Percentiles rank a stretch among this genome's conserved stretches.
phyloP scores from a whole-genome alignment of 192 early-diverging fungal genomes.

The Linnemannia exigua region DNA sequence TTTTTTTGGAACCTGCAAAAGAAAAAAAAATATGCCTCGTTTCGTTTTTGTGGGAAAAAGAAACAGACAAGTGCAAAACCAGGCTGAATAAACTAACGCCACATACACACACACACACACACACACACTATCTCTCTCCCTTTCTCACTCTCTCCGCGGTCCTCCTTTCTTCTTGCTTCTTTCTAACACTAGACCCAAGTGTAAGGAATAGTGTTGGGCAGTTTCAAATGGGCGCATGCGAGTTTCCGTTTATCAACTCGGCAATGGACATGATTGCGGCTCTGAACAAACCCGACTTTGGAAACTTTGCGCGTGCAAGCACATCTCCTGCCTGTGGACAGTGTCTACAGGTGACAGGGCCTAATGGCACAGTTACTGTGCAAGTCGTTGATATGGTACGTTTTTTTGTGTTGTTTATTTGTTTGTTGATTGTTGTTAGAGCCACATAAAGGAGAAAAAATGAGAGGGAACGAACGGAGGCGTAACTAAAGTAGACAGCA shows the following conservation, averaged over 20 bases:
- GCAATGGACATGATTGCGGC: conserved; percentile 34
- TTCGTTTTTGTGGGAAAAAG: neutral
- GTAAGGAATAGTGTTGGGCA: conserved; percentile 12
- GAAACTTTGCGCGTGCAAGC: conserved; percentile 53
- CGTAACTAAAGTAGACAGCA: neutral
- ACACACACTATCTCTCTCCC: neutral
- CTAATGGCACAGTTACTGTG: conserved; percentile 63
- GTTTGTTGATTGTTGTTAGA: neutral
- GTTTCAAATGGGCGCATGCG: conserved; percentile 42
- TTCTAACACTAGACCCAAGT: conserved; percentile 15
- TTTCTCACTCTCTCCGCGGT: neutral
- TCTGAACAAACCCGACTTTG: conserved; percentile 66
- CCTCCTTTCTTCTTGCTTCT: conserved; percentile 16
- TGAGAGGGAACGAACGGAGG: neutral
- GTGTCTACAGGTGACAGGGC: conserved; percentile 64
- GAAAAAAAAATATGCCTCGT: too few species aligned
- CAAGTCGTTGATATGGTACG: conserved; percentile 69
- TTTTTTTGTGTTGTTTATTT: neutral
- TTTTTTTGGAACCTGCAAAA: too few species aligned
- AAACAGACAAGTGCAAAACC: neutral
- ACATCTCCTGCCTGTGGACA: conserved; percentile 66
- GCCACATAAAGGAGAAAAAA: neutral
- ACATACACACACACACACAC: too few species aligned
- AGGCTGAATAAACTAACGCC: neutral
- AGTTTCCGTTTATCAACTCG: conserved; percentile 34